Conservation (phyloP, 2,329 filamentous ascomycete species). For the Berkeleyomyces rouxiae region DNA sequence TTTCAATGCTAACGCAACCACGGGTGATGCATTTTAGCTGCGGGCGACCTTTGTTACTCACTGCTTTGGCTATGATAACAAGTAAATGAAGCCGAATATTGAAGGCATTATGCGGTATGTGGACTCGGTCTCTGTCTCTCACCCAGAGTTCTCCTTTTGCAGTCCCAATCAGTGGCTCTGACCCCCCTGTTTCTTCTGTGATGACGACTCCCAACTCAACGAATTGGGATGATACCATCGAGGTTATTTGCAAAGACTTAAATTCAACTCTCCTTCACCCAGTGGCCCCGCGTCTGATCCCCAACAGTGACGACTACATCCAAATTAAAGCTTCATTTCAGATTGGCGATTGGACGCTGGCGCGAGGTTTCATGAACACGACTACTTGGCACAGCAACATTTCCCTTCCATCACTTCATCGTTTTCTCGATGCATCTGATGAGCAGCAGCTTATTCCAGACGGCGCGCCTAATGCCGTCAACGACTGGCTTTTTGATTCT, state of each 20-base stretch:
- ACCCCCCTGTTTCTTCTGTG: neutral
- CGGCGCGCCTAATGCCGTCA: conserved; percentile 17
- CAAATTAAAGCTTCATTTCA: conserved; percentile 36
- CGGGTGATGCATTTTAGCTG: conserved; percentile 42
- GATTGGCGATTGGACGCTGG: conserved; percentile 36
- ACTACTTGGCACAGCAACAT: conserved; percentile 30
- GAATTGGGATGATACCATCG: conserved; percentile 32
- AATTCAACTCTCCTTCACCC: conserved; percentile 31
- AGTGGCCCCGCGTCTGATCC: conserved; percentile 21
- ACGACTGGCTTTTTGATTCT: conserved; percentile 19
- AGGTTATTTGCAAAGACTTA: conserved; percentile 35
- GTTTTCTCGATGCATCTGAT: conserved; percentile 19
- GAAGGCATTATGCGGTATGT: conserved; percentile 21
- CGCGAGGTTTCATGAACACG: conserved; percentile 37
- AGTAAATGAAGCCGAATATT: conserved; percentile 19
- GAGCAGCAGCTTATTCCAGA: conserved; percentile 6
- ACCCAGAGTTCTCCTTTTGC: neutral
- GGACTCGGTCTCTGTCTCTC: neutral
- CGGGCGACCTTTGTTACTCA: conserved; percentile 33
- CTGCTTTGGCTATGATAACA: conserved; percentile 23
- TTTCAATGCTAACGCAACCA: conserved; percentile 40
- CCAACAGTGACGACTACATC: conserved; percentile 25
- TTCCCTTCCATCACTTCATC: conserved; percentile 23
- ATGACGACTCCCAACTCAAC: conserved; percentile 22
- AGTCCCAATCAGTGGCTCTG: neutral